Percentiles rank a stretch among this genome's conserved stretches.
These are phyloP conservation scores for Clathrus columnatus DNA, from an alignment of 768 basidiomycete genomes.

Conservation along the genomic window DNA sequence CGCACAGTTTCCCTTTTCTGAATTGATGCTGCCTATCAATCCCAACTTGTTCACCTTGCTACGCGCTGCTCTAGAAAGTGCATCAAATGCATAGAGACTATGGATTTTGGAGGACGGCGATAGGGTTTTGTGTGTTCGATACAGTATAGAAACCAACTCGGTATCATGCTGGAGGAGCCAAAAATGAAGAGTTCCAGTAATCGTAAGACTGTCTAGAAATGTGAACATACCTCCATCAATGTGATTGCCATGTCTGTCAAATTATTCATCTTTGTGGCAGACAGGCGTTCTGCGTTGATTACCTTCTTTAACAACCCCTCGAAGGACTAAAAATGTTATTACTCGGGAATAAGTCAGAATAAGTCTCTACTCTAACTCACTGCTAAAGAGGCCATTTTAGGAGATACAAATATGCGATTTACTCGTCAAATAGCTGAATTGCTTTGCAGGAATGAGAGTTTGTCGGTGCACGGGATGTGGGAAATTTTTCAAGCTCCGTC, in stretches of 20 bases:
- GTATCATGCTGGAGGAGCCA: constrained; percentile 59
- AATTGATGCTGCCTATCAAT: constrained; percentile 45
- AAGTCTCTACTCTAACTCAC: neutral
- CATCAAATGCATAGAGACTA: constrained; percentile 91
- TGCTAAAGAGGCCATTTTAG: neutral
- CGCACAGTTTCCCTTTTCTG: constrained; percentile 59
- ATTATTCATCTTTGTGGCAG: constrained; percentile 74
- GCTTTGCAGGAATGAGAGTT: neutral
- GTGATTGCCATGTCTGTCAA: constrained; percentile 72
- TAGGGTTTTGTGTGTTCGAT: constrained; percentile 80
- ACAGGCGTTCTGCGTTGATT: constrained; percentile 74
- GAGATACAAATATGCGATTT: too few species aligned
- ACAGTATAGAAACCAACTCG: constrained; percentile 79
- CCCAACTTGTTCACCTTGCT: constrained; percentile 57
- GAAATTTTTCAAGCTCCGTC: neutral
- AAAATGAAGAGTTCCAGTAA: neutral
- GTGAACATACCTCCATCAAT: constrained; percentile 57
- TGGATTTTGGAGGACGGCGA: constrained; percentile 61
- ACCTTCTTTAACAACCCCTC: constrained; percentile 74
- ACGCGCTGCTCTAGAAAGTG: constrained; percentile 78
- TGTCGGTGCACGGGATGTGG: neutral
- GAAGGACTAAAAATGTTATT: constrained; percentile 51
- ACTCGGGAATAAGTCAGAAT: neutral
- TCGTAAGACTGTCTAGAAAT: too few species aligned
- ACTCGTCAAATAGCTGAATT: too few species aligned